Percentiles rank a stretch among this genome's conserved stretches.
phyloP scores from a whole-genome alignment of 2,329 filamentous ascomycete species.

The Diplocarpon rosae region DNA sequence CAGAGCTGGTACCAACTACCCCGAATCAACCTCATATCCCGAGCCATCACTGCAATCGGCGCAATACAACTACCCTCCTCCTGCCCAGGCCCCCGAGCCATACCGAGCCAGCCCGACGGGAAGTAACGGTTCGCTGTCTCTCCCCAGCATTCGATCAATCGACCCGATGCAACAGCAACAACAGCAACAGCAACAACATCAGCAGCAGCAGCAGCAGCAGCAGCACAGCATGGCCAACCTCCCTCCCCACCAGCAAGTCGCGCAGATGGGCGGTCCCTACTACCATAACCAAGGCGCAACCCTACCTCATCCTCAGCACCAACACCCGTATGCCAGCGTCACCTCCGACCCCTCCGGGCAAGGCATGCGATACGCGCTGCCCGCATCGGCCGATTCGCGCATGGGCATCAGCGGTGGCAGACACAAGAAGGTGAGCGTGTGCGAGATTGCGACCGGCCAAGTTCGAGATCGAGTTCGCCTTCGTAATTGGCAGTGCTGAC shows the following conservation, averaged over 20 bases:
- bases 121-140: constrained; percentile 34
- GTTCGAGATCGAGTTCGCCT: background rate
- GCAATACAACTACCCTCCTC: constrained; percentile 37
- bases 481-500: constrained; percentile 19
- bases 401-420: constrained; percentile 50
- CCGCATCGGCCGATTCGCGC: constrained; percentile 36
- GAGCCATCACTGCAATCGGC: constrained; percentile 35
- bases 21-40: constrained; percentile 28
- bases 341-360: constrained; percentile 35
- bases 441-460: constrained; percentile 2
- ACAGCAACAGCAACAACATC: constrained; percentile 14
- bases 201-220: constrained; percentile 1
- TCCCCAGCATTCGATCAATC: constrained; percentile 40
- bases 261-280: constrained; percentile 37
- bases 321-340: constrained; percentile 32
- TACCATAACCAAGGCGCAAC: constrained; percentile 33
- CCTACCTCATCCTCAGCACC: constrained; percentile 32
- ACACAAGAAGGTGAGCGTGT: constrained; percentile 38
- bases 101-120: constrained; percentile 35
- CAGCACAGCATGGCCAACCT: constrained; percentile 39
- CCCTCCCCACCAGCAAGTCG: constrained; percentile 39
- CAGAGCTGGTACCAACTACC: too few species aligned
- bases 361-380: constrained; percentile 43
- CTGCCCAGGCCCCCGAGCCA: constrained; percentile 28
- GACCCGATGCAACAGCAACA: constrained; percentile 31